Conservation (phyloP, 2,329 filamentous ascomycete species). For the Coniochaeta ligniaria region DNA sequence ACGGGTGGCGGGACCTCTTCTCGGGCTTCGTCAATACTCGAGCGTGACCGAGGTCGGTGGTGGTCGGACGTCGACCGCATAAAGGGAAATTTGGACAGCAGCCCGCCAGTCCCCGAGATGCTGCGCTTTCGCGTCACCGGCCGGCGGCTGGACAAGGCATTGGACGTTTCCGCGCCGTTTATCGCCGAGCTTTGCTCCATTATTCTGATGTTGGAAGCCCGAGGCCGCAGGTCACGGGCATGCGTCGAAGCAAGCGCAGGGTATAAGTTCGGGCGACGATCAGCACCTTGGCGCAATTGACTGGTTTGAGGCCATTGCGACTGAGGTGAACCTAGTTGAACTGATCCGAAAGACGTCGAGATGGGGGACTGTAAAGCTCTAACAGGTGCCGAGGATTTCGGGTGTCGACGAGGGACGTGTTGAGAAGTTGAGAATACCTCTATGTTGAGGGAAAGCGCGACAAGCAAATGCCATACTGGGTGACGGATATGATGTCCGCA, state of each 20-base stretch:
- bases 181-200: not conserved
- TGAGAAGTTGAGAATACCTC: too few relatives aligned
- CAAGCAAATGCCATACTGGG: not conserved
- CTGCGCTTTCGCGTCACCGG: conserved; percentile 33
- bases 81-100: conserved; percentile 65
- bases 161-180: not conserved
- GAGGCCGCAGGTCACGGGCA: not conserved
- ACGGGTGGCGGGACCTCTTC: not conserved
- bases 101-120: conserved; percentile 41
- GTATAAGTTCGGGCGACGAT: not conserved
- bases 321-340: not conserved
- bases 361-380: too few relatives aligned
- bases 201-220: not conserved
- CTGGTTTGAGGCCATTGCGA: not conserved
- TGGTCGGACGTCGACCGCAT: conserved; percentile 39
- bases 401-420: too few relatives aligned
- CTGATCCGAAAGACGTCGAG: not conserved
- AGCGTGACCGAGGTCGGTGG: conserved; percentile 15
- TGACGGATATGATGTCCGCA: not conserved
- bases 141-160: not conserved
- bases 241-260: not conserved
- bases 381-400: too few relatives aligned
- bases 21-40: conserved; percentile 26
- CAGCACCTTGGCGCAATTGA: not conserved
- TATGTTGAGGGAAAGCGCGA: not conserved